Base-by-base conservation (phyloP, 2,329 filamentous ascomycete genomes). In the Trichophyton benhamiae region DNA sequence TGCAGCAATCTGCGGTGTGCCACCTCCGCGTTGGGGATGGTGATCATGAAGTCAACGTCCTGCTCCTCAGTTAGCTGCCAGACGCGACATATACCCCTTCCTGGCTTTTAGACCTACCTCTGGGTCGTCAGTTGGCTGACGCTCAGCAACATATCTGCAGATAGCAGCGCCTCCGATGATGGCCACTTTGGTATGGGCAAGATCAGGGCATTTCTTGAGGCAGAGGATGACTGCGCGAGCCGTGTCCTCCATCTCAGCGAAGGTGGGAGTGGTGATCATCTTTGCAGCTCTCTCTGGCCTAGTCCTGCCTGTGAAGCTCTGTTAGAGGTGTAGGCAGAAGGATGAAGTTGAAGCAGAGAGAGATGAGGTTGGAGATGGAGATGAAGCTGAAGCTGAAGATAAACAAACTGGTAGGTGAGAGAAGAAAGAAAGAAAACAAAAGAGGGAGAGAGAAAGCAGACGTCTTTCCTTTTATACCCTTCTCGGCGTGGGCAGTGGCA, bases 41-140 rank as follows among this genome's bases (percentile, higher is more conserved):
- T 62, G 61, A 60, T 62, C 20, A 62, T 46, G 48, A 62, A 62
- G 41, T 62, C 61, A 49, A 62, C 58, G 33, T 62, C 58, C 61
- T 62, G 48, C 13, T 33, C 17, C 20, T 30, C 15, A 36, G 22
- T 55, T 15, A 55, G 52, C 30, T 17, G 25, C 52, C 15, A 33
- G 25, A 38, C 27, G 15, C 15, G 4, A 3, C 25, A n/a, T 55
- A 17, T 52, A 13, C 17, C 46, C 1, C 9, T 3, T 38, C 9
- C 11, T 13, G 8, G 11, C 8, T 36, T 2, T 11, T 38, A 3
- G 2, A 17, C 48, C 13, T 36, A 55, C 52, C 52, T 55, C 52
- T 3, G 52, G 52, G 13, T 55, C 52, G 13, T 55, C 52, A 9
- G 13, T 33, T 33, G 52, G 52, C 52, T 55, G 3, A 15, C 52